Percentiles rank a stretch among this genome's conserved stretches.
Evolutionary conservation across 2,329 filamentous ascomycete genomes (phyloP).

Genomic region (Malbranchea cinnamomea): DNA sequence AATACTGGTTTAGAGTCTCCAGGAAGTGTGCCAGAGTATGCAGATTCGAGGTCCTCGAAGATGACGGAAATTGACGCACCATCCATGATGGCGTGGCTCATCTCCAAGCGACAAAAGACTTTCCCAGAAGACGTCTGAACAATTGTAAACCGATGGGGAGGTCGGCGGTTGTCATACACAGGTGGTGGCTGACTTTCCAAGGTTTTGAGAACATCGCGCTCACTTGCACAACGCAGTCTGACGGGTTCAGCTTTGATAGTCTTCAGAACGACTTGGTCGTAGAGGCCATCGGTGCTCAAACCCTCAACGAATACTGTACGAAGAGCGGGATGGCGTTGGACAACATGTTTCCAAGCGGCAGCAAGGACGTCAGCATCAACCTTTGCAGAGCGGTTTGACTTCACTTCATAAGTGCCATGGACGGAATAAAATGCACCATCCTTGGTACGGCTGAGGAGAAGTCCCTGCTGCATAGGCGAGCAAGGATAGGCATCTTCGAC

Average conservation of each 20-base stretch:
- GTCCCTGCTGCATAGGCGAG: conserved; percentile 24
- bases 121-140: conserved; percentile 25
- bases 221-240: conserved; percentile 17
- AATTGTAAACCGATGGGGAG: conserved; percentile 33
- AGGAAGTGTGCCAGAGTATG: conserved; percentile 31
- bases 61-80: conserved; percentile 37
- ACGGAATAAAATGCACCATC: conserved; percentile 24
- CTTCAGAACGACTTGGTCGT: conserved; percentile 22
- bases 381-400: conserved; percentile 6
- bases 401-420: conserved; percentile 23
- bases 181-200: conserved; percentile 18
- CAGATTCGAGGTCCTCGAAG: conserved; percentile 30
- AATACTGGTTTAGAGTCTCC: conserved; percentile 21
- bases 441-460: conserved; percentile 20
- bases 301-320: conserved; percentile 24
- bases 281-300: conserved; percentile 18
- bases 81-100: conserved; percentile 39
- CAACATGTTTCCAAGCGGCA: conserved; percentile 19
- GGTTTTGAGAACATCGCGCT: conserved; percentile 16
- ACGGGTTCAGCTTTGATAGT: conserved; percentile 15
- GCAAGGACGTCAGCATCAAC: conserved; percentile 16
- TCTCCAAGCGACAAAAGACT: conserved; percentile 33
- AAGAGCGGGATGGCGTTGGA: conserved; percentile 21
- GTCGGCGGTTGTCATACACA: conserved; percentile 15
- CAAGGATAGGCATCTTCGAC: conserved; percentile 31